These are phyloP conservation scores for Juglanconis oblonga DNA, from an alignment of 2,329 filamentous ascomycete species.

Conservation along the genomic window DNA sequence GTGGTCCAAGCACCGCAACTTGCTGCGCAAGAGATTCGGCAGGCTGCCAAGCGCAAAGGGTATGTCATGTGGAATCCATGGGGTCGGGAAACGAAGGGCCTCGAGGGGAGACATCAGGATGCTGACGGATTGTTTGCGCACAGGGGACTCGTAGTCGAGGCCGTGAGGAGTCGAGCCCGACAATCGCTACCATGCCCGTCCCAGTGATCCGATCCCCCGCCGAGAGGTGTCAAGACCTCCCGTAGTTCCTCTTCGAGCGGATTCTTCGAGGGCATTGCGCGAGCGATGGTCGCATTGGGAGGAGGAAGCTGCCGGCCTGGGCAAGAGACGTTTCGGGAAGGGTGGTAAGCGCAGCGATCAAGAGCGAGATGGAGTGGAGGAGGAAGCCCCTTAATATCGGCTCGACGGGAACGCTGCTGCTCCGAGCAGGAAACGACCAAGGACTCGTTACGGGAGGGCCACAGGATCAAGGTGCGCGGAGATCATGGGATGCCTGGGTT, in stretches of 20 bases:
- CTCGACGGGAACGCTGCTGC: neutral
- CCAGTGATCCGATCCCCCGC: too few species aligned
- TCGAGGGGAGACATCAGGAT: neutral
- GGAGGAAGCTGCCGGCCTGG: too few species aligned
- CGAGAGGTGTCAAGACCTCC: too few species aligned
- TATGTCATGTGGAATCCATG: conserved; percentile 31
- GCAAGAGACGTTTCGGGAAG: too few species aligned
- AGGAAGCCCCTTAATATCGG: neutral
- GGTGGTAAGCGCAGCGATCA: neutral
- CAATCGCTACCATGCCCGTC: neutral
- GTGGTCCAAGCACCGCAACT: conserved; percentile 94
- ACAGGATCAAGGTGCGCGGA: neutral
- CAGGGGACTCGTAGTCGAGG: conserved; percentile 1
- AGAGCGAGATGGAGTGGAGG: neutral
- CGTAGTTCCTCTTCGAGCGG: too few species aligned
- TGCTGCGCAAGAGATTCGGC: conserved; percentile 89
- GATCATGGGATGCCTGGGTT: neutral
- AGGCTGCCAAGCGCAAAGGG: conserved; percentile 79
- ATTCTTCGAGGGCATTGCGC: too few species aligned
- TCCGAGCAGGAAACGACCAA: neutral
- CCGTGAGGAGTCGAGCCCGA: neutral
- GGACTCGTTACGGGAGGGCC: neutral
- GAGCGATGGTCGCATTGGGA: too few species aligned
- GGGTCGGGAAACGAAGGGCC: neutral
- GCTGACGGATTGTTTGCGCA: neutral